Percentiles rank a stretch among this genome's conserved stretches.
phyloP scores from a whole-genome alignment of 2,329 filamentous ascomycete species.

The Monosporascus sp. region DNA sequence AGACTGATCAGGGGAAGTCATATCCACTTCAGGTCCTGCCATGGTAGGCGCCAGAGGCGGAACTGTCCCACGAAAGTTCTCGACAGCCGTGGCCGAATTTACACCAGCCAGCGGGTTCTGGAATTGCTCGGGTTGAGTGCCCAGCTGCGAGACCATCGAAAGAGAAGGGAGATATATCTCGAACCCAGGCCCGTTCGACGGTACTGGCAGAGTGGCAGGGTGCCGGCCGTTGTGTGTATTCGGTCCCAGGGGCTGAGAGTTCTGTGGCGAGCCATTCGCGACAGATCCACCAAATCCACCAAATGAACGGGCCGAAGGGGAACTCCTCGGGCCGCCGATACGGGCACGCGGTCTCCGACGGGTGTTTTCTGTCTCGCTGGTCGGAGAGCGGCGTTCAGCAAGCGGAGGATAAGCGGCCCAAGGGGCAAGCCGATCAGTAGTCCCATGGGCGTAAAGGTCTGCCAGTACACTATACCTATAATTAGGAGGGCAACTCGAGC shows the following conservation, averaged over 20 bases:
- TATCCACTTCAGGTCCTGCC: conserved; percentile 14
- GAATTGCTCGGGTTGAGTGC: conserved; percentile 10
- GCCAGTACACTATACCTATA: background rate
- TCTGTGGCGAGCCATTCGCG: conserved; percentile 13
- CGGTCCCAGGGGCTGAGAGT: conserved; percentile 8
- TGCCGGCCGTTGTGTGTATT: conserved; percentile 10
- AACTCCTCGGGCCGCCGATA: conserved; percentile 20
- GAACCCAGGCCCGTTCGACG: conserved; percentile 7
- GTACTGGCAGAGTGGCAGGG: conserved; percentile 6
- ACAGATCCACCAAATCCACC: conserved; percentile 9
- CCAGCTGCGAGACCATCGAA: conserved; percentile 11
- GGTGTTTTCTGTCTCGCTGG: conserved; percentile 20
- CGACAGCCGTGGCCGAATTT: conserved; percentile 1
- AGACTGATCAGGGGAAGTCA: conserved; percentile 11
- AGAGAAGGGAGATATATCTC: conserved; percentile 8
- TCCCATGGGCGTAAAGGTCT: background rate
- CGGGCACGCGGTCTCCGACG: conserved; percentile 26
- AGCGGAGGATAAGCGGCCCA: background rate
- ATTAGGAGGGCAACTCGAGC: background rate
- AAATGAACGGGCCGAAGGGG: conserved; percentile 15
- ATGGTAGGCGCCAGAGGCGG: conserved; percentile 17
- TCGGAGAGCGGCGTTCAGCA: conserved; percentile 23
- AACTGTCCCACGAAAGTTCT: conserved; percentile 9
- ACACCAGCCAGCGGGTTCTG: conserved; percentile 11
- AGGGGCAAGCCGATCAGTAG: background rate